Percentiles rank a stretch among this genome's conserved stretches.
These are phyloP conservation scores for Scheffersomyces illinoinensis DNA, from an alignment of 1,139 yeast genomes.

Conservation along the genomic window DNA sequence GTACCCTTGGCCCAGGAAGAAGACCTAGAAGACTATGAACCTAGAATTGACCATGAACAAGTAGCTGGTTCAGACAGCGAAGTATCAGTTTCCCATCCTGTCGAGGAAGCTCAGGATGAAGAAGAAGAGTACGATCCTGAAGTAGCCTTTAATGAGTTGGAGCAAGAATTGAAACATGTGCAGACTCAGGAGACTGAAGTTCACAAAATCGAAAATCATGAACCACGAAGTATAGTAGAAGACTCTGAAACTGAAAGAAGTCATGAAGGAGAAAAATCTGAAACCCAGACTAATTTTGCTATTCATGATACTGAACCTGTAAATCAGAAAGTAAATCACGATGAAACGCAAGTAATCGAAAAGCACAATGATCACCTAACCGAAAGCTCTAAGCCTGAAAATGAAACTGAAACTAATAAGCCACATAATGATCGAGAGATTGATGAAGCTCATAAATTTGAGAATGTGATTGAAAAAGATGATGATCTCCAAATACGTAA, in stretches of 20 bases:
- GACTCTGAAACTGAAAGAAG: conserved; percentile 19
- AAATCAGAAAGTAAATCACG: too few relatives aligned
- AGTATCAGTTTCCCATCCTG: not conserved
- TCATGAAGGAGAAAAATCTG: conserved; percentile 23
- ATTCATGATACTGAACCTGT: too few relatives aligned
- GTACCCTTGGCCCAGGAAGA: conserved; percentile 1
- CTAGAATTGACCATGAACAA: not conserved
- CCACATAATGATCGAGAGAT: not conserved
- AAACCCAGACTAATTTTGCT: too few relatives aligned
- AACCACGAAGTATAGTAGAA: not conserved
- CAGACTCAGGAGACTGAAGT: not conserved
- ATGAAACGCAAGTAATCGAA: too few relatives aligned
- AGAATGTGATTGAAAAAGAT: not conserved
- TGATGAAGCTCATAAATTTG: not conserved
- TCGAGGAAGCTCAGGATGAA: conserved; percentile 8
- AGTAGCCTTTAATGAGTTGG: conserved; percentile 5
- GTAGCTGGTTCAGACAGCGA: not conserved
- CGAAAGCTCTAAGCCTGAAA: too few relatives aligned
- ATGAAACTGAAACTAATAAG: too few relatives aligned
- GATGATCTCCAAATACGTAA: not conserved
- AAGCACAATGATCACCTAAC: too few relatives aligned
- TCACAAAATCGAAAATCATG: not conserved
- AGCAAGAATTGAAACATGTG: not conserved
- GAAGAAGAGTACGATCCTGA: conserved; percentile 28
- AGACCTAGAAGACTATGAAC: conserved; percentile 1